Base-by-base conservation (phyloP, 2,329 filamentous ascomycete species). In the Colletotrichum tropicale region DNA sequence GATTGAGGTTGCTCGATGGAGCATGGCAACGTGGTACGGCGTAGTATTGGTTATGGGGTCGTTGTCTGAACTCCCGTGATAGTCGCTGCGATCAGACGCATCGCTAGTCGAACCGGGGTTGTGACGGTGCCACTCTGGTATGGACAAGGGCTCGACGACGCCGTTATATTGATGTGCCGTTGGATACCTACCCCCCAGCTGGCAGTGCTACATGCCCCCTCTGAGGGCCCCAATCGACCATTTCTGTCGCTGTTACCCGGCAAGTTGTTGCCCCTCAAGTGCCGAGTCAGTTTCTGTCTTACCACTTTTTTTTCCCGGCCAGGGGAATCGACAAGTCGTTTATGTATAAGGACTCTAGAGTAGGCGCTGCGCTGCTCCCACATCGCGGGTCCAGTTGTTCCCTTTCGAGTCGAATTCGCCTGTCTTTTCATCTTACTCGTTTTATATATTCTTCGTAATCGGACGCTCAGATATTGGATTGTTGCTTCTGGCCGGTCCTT, bases 331-430 rank as follows among this genome's bases (percentile, higher is more conserved):
- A 36, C 34, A 60, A 9, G 43, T 52, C 12, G 43, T 43, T 28
- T 34, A 48, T n/a, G 71, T 71, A 74, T 71, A 74, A 74, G 71
- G 60, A 74, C 60, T 65, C 43, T 36, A 12, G 13, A 56, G 48
- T 10, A 48, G 48, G 28, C 48, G 48, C 48, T 36, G 36, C 55
- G 8, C 21, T 13, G 38, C 16, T 26, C 28, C 28, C 34, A 16
- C 28, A 16, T 32, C 21, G 43, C 43, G 69, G 69, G 34, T 43
- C 65, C 66, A 34, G 21, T 55, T 38, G 26, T 16, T 30, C 18
- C 56, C 28, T 12, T 26, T 38, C 32, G 21, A 36, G 48, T 58
- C 34, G 30, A 67, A 36, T 67, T 36, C 24, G 52, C 28, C 62
- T 26, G 32, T 52, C 16, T 15, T 62, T n/a, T 52, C 26, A 43